These are phyloP conservation scores for Vaccinium darrowii DNA, from an alignment of 148 eudicot species.

Conservation along the genomic window DNA sequence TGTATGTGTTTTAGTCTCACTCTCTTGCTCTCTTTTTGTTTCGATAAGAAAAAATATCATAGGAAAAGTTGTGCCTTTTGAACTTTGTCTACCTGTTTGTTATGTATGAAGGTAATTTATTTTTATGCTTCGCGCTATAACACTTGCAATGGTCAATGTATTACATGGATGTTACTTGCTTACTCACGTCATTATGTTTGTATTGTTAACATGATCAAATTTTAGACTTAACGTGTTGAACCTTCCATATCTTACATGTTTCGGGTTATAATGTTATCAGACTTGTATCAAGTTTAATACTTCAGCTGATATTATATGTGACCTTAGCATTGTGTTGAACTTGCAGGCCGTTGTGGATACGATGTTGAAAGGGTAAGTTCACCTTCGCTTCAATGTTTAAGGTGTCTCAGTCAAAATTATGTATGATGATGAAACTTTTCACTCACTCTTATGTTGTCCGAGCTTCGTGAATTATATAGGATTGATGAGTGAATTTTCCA, in stretches of 20 bases:
- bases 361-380: constrained; percentile 53
- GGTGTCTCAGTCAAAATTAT: background rate
- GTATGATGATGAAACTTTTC: background rate
- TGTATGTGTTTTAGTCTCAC: background rate
- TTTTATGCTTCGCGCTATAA: background rate
- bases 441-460: constrained; percentile 4
- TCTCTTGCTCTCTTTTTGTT: background rate
- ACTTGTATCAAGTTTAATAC: background rate
- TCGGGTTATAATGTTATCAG: constrained; percentile 5
- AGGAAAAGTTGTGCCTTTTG: background rate
- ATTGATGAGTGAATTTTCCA: background rate
- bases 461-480: background rate
- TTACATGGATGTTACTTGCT: background rate
- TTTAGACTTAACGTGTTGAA: background rate
- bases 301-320: constrained; percentile 7
- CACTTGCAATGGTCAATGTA: background rate
- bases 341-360: constrained; percentile 77
- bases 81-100: background rate
- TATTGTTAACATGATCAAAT: background rate
- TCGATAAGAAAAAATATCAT: background rate
- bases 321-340: constrained; percentile 20
- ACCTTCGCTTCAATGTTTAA: constrained; percentile 1
- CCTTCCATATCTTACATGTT: background rate
- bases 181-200: background rate
- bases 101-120: background rate